Evolutionary conservation across 1,284 basidiomycete genomes (phyloP), one percentile per base, ranked within the genome.

Genomic region (Gymnopus androsaceus): DNA sequence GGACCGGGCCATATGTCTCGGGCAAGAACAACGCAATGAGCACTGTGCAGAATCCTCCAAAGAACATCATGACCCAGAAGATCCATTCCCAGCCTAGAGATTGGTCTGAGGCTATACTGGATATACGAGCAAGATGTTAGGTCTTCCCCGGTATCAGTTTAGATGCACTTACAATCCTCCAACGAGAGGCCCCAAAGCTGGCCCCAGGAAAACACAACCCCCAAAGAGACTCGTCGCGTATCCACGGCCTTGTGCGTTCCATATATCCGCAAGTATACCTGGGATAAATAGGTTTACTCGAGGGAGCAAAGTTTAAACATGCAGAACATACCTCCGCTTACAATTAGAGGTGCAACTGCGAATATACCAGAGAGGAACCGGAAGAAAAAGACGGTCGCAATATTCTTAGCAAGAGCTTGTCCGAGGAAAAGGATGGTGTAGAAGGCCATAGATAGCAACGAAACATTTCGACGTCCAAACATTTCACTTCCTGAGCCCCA

Each of bases 321-420:
- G n/a, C n/a, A n/a, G n/a, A n/a, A n/a, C n/a, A n/a, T n/a, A 71
- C 81, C 86, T 23, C 85, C 85, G 19, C 77, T 77, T 51, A 82
- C 84, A 0, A 83, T 85, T 14, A 90, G 60, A 0, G 87, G 87
- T 0, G 83, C 82, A 1, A 80, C 78, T 3, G 83, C 88, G 61
- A 88, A 90, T 64, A 90, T 80, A 3, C 88, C 88, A 28, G 74
- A 75, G 9, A 92, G 66, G 68, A 90, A 89, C 3, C 89, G 81
- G 0, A 80, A 83, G 44, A 86, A 69, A 12, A 90, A 72, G 2
- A 91, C 71, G 0, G 85, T 87, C 53, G 79, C 71, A 33, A 89
- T 83, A 63, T 89, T 86, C 12, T 73, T 73, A 0, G 85, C 86
- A 6, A 88, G 75, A 0, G 83, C 80, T 69, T 85, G 84, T 2